phyloP scores from a whole-genome alignment of 2,329 filamentous ascomycete genomes.

The Monosporascus sp. region DNA sequence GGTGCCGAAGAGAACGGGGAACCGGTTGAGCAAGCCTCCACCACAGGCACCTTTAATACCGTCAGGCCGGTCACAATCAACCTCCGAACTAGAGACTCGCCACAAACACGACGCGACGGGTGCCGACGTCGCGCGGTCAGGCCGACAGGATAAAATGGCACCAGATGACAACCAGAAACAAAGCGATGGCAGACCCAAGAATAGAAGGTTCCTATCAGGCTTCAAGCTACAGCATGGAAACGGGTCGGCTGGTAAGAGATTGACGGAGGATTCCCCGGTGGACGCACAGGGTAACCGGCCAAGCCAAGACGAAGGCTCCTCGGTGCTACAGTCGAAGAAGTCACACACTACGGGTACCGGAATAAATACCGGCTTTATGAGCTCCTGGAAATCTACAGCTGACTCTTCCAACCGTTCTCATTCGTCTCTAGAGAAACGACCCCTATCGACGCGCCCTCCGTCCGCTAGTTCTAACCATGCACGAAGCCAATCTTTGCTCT shows the following conservation, averaged over 20 bases:
- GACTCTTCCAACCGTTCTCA: conserved; percentile 22
- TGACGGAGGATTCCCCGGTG: conserved; percentile 12
- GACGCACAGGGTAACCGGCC: conserved; percentile 11
- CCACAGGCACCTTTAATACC: conserved; percentile 20
- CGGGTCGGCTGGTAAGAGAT: conserved; percentile 19
- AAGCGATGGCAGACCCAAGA: conserved; percentile 20
- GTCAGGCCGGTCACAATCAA: conserved; percentile 20
- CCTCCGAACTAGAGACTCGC: conserved; percentile 18
- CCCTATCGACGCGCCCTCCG: conserved; percentile 10
- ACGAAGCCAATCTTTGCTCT: conserved; percentile 25
- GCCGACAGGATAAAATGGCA: conserved; percentile 12
- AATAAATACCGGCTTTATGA: conserved; percentile 9
- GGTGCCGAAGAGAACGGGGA: conserved; percentile 29
- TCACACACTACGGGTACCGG: conserved; percentile 4
- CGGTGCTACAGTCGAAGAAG: conserved; percentile 11
- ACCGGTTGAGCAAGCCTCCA: conserved; percentile 34
- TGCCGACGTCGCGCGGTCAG: conserved; percentile 7
- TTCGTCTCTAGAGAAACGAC: conserved; percentile 22
- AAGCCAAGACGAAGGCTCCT: conserved; percentile 6
- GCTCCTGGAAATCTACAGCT: conserved; percentile 22
- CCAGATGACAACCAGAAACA: conserved; percentile 6
- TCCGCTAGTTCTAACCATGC: conserved; percentile 19
- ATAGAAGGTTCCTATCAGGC: conserved; percentile 22
- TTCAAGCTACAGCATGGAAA: conserved; percentile 23
- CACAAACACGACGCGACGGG: conserved; percentile 13